These are phyloP conservation scores for Aristolochia contorta DNA, from an alignment of 164 flowering plant species.

Conservation along the genomic window DNA sequence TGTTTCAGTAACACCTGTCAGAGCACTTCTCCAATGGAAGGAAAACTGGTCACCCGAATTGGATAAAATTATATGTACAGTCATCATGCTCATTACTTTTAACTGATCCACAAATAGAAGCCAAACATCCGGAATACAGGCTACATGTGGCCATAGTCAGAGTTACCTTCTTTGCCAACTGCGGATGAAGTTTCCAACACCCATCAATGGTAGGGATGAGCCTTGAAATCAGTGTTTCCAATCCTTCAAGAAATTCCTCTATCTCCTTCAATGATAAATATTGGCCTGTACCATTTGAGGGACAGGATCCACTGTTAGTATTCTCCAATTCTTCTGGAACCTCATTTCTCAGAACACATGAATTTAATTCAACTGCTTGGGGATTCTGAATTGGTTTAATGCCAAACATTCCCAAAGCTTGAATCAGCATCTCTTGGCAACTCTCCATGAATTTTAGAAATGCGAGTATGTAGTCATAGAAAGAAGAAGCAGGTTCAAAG, in stretches of 20 bases:
- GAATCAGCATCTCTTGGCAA: conserved; percentile 35
- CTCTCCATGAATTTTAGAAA: conserved; percentile 56
- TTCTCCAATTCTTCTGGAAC: conserved; percentile 18
- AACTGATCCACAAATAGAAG: conserved; percentile 25
- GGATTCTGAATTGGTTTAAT: conserved; percentile 23
- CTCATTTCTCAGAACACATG: conserved; percentile 3
- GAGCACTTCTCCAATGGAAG: conserved; percentile 42
- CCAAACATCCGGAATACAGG: conserved; percentile 47
- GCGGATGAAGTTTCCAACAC: conserved; percentile 74
- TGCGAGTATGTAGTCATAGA: conserved; percentile 68
- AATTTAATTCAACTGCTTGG: conserved; percentile 17
- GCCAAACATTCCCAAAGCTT: conserved; percentile 29
- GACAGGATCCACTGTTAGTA: conserved; percentile 11
- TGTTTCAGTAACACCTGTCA: conserved; percentile 43
- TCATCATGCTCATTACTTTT: conserved; percentile 17
- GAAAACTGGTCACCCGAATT: conserved; percentile 17
- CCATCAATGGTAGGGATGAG: conserved; percentile 50
- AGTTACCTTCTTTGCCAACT: conserved; percentile 47
- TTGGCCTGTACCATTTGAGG: conserved; percentile 2
- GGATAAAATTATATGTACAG: conserved; percentile 10
- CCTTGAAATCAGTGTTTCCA: conserved; percentile 43
- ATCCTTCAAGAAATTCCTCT: conserved; percentile 28
- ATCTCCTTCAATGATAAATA: conserved; percentile 34
- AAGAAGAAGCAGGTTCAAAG: conserved; percentile 42
- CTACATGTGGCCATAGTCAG: conserved; percentile 43